Evolutionary conservation across 495 filamentous ascomycete genomes (phyloP), one percentile per base, ranked within the genome.

Genomic region (Neurospora tetrasperma): DNA sequence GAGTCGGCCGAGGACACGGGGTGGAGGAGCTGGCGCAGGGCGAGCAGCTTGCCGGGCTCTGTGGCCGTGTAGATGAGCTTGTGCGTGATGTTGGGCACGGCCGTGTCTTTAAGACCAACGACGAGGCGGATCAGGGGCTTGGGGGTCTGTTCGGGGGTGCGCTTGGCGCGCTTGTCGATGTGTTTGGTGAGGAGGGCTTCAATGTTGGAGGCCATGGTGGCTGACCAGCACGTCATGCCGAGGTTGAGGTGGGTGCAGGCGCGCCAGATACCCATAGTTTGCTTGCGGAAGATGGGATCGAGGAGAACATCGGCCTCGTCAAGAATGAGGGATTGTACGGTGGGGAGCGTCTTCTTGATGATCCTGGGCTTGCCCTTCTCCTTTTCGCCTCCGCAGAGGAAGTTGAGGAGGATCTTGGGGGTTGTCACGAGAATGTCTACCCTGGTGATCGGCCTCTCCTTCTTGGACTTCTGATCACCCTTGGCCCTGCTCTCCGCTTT

Each of bases 271-370:
- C 86, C 87, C 31, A 97, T 83, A 0, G 94, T 98, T 77, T 99
- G 96, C 38, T 94, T 90, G 41, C 92, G 88, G 83, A 99, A 98
- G 14, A 97, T 84, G 14, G 92, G 89, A 74, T 99, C 96, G 16
- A 99, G 87, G 14, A 99, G 90, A 27, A 98, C 93, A 81, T 99
- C 96, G 10, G 94, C 96, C 84, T 99, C 96, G 76, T 99, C 96
- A 8, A 99, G 83, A 27, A 98, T 87, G 44, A 99, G 82, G 70
- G 88, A 87, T 20, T 86, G 85, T 20, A 97, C 88, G 2, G 87
- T 83, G 3, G 91, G 88, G 11, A 97, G 80, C 6, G 80, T 79
- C 35, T 83, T 83, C 69, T 84, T 76, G 11, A 81, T 78, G 18
- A 79, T 83, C 27, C 54, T 66, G 7, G 82, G 81, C 10, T 82